Base-by-base conservation (phyloP, 768 basidiomycete species). In the Crucibulum laeve region DNA sequence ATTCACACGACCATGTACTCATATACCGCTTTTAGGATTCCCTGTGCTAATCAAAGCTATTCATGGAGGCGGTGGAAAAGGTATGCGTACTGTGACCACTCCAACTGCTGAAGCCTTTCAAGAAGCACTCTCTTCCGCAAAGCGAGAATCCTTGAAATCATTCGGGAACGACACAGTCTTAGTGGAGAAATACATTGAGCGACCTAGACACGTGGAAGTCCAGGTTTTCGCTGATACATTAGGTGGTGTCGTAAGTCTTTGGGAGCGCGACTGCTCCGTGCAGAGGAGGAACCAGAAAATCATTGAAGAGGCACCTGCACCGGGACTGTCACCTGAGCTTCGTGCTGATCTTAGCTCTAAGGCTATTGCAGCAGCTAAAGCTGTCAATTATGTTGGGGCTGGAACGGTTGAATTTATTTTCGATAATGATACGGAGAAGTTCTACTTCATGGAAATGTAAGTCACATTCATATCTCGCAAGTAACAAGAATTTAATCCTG, bases 331-430 rank as follows among this genome's bases (percentile, higher is more conserved):
- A 1, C 68, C 79, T 1, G 88, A 90, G 44, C 72, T 94, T 35
- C 76, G 93, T 23, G 80, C 79, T 23, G 86, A 92, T 52, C 65
- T 97, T 46, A 83, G 90, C 38, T 76, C 76, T 25, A 95, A 93
- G 63, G 93, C 94, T 2, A 77, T 94, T 18, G 90, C 88, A 37
- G 93, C 94, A n/a, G 92, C 93, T 4, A 81, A 76, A 57, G 93
- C 94, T 3, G 93, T 97, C 37, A 75, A 84, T 46, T 97, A 97
- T 56, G 83, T 90, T 24, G 91, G 91, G 24, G 91, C 91, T 7
- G 91, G 91, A 3, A 93, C 91, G 0, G 89, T 94, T n/a, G 93
- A 97, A 59, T 96, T 97, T 54, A 95, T 97, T 50, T 91, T 95
- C 51, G 93, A 97, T 60, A 93, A 91, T 49, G 86, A 93, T 58